Percentiles rank a stretch among this genome's conserved stretches.
These are phyloP conservation scores for Saccharomycopsis sp. DNA, from an alignment of 805 yeast species.

Conservation along the genomic window DNA sequence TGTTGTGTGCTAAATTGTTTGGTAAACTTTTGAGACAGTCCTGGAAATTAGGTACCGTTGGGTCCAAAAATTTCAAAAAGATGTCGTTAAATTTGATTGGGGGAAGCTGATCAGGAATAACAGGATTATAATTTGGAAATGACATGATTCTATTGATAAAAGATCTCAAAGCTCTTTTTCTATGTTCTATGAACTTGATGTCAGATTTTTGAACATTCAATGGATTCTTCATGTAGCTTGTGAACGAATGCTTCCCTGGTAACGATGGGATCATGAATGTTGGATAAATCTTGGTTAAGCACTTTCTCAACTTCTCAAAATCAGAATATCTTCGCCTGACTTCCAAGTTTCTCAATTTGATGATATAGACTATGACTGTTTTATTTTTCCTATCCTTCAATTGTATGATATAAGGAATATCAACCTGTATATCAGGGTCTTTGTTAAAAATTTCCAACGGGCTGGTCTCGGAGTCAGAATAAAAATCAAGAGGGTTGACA, in stretches of 20 bases:
- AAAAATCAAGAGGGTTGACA: slow-evolving; percentile 16
- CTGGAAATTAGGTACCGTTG: slow-evolving; percentile 13
- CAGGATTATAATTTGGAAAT: slow-evolving; percentile 5
- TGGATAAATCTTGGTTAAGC: slow-evolving; percentile 68
- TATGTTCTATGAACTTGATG: slow-evolving; percentile 45
- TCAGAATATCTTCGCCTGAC: slow-evolving; percentile 85
- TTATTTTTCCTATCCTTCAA: slow-evolving; percentile 55
- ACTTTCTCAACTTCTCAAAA: slow-evolving; percentile 70
- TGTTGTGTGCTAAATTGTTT: slow-evolving; percentile 13
- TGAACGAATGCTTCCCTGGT: slow-evolving; percentile 77
- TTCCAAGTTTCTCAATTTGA: slow-evolving; percentile 41
- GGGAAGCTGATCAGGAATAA: slow-evolving; percentile 2
- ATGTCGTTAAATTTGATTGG: slow-evolving; percentile 15
- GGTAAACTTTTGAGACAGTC: slow-evolving; percentile 18
- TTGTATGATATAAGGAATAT: slow-evolving; percentile 50
- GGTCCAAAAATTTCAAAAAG: slow-evolving; percentile 19
- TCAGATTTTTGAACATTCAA: slow-evolving; percentile 34
- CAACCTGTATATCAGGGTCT: slow-evolving; percentile 9
- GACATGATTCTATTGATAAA: slow-evolving; percentile 56
- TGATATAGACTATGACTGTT: slow-evolving; percentile 70
- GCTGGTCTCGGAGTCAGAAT: slow-evolving; percentile 15
- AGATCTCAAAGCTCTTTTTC: slow-evolving; percentile 65
- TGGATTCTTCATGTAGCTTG: slow-evolving; percentile 36
- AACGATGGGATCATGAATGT: slow-evolving; percentile 82
- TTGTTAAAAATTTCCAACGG: slow-evolving; percentile 12